Percentiles rank a stretch among this genome's conserved stretches.
Evolutionary conservation across 2,329 filamentous ascomycete species (phyloP).

Genomic region (Penicillium brevicompactum): DNA sequence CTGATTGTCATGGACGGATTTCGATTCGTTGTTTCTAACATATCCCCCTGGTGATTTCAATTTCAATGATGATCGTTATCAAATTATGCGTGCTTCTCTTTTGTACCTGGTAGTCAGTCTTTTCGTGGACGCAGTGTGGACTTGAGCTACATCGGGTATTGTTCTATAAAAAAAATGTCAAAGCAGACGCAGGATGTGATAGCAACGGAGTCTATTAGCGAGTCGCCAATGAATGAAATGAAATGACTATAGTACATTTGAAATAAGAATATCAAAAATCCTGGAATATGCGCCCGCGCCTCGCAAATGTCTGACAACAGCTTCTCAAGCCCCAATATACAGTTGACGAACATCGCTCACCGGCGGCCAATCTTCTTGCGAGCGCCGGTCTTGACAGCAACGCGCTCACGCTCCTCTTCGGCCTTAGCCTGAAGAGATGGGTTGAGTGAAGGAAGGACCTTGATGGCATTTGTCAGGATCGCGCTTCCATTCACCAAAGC

Average conservation of each 20-base stretch:
- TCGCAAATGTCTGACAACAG: constrained; percentile 33
- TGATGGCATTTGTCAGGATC: constrained; percentile 39
- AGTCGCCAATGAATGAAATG: constrained; percentile 24
- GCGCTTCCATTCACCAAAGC: constrained; percentile 57
- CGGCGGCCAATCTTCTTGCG: constrained; percentile 24
- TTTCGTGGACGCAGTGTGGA: neutral
- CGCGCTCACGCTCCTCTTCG: constrained; percentile 28
- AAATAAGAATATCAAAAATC: constrained; percentile 27
- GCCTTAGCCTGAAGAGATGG: constrained; percentile 29
- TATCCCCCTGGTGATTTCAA: too few species aligned
- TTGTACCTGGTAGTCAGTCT: neutral
- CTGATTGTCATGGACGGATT: too few species aligned
- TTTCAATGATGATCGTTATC: too few species aligned
- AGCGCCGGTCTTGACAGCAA: constrained; percentile 28
- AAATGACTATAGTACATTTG: constrained; percentile 31
- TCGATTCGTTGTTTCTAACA: too few species aligned
- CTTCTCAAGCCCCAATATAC: constrained; percentile 28
- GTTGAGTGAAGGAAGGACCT: constrained; percentile 36
- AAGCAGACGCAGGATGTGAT: neutral
- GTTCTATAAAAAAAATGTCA: neutral
- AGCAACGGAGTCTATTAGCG: constrained; percentile 8
- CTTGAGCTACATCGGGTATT: neutral
- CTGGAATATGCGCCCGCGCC: constrained; percentile 37
- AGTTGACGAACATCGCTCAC: constrained; percentile 14
- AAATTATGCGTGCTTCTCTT: too few species aligned